Base-by-base conservation (phyloP, 805 yeast genomes). In the Yarrowia porcina region DNA sequence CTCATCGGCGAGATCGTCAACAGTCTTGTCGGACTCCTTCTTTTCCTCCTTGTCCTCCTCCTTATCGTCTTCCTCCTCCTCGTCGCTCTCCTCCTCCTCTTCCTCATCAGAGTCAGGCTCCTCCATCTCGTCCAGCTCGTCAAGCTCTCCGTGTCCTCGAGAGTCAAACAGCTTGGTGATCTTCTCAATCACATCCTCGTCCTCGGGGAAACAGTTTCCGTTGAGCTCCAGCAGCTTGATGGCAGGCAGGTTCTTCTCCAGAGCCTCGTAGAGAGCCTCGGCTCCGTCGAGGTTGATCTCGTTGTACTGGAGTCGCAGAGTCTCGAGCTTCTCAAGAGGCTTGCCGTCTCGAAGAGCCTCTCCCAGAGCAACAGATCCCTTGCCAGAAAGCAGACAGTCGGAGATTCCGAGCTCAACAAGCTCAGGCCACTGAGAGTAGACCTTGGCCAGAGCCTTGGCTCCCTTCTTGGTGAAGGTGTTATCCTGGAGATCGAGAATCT, bases 81-180 rank as follows among this genome's bases (percentile, higher is more conserved):
- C 84, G 15, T 77, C 83, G 3, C 78, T 86, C 5, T 80, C 85
- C 11, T 81, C 86, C 18, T 81, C 87, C 21, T 85, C 89, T 63
- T 85, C 90, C 61, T 84, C 90, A 23, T 83, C 89, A 52, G 84
- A 83, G 66, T 84, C 84, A 35, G 82, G 78, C 74, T 90, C 97
- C 77, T 93, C 99, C 76, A 94, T 82, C 69, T 94, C 99, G 69
- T 93, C 98, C 56, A 94, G 80, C 72, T 94, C 99, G 70, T 93
- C 97, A 33, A 94, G 77, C 73, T 88, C 93, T 65, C 96, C 97
- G 64, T 77, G 75, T 0, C 92, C 94, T 70, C 90, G 83, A 39
- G 79, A 82, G 63, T 83, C 89, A 68, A 93, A 90, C 17, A 85
- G 73, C 20, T 78, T 83, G 52, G 74, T 79, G 66, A 93, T 83